Evolutionary conservation across 345 rosid genomes (phyloP), one percentile per base, ranked within the genome.

Genomic region (Gynandropsis gynandra): DNA sequence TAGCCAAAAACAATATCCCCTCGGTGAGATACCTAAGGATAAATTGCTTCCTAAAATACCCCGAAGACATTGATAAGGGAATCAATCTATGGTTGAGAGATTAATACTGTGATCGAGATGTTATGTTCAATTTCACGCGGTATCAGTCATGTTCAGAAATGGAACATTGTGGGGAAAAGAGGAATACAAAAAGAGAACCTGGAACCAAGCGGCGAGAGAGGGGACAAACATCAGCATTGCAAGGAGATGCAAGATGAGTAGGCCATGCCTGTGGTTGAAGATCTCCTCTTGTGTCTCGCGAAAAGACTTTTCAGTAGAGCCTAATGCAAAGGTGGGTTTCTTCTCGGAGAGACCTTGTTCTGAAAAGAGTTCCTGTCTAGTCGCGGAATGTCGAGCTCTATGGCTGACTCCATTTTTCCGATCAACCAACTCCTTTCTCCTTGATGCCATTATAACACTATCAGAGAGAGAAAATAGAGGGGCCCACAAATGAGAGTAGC

Each of bases 221-320:
- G 98, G 98, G 37, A 72, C 84, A 50, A 92, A 79, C 98, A 92
- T 92, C 58, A 85, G 69, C 43, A 83, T 54, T 13, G 86, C 81
- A 57, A 87, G 72, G 61, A 92, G 73, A 77, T 87, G 95, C 56
- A 92, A 77, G 35, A 81, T 61, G 54, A 87, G 70, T 71, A 85
- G 58, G 63, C 97, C 92, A 68, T 92, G 97, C 47, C 54, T 75
- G 58, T 79, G 89, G 75, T 82, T 79, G 68, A 92, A 92, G 56
- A 68, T 70, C 68, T 92, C 98, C 57, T 81, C 56, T 71, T 87
- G 98, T 9, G 93, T 76, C 69, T 82, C 95, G 42, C 70, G 66
- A 49, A 79, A 92, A 68, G 77, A 57, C 54, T 68, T 77, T 61
- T 67, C 75, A 15, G 85, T 41, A 47, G 69, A 43, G 56, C 63